A percentile compares a stretch with the other conserved stretches of the same genome.
These are phyloP conservation scores for Colletotrichum lini DNA, from an alignment of 2,329 filamentous ascomycete species.

Conservation along the genomic window DNA sequence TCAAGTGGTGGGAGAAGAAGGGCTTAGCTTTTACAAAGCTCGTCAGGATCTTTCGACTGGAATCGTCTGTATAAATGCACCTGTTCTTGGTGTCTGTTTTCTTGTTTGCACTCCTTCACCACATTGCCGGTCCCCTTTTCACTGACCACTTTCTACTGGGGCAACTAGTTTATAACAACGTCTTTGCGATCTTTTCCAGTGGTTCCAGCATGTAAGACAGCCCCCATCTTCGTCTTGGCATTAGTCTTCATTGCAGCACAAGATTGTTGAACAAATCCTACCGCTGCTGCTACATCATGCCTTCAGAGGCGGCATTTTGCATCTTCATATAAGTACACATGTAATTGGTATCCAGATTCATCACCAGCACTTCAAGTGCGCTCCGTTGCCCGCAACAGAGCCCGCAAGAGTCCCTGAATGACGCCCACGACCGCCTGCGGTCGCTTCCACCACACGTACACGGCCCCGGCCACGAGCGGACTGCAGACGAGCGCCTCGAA, in stretches of 20 bases:
- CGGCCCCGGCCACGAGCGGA: conserved; percentile 35
- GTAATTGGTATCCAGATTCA: background rate
- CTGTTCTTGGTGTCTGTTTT: too few relatives aligned
- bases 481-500: conserved; percentile 40
- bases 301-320: background rate
- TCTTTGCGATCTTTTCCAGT: background rate
- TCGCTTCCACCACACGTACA: conserved; percentile 42
- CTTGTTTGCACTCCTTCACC: too few relatives aligned
- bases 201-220: background rate
- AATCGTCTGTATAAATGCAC: too few relatives aligned
- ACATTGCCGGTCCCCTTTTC: too few relatives aligned
- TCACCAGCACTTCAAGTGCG: background rate
- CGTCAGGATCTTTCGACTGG: too few relatives aligned
- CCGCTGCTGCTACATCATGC: background rate
- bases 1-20: too few relatives aligned
- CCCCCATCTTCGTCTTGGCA: background rate
- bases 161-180: background rate
- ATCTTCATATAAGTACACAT: background rate
- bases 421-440: conserved; percentile 33
- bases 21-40: too few relatives aligned
- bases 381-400: conserved; percentile 3
- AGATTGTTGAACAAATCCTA: background rate
- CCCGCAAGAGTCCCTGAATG: conserved; percentile 23
- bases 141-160: too few relatives aligned
- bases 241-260: background rate